phyloP scores from a whole-genome alignment of 768 basidiomycete genomes.

The Obba rivulosa region DNA sequence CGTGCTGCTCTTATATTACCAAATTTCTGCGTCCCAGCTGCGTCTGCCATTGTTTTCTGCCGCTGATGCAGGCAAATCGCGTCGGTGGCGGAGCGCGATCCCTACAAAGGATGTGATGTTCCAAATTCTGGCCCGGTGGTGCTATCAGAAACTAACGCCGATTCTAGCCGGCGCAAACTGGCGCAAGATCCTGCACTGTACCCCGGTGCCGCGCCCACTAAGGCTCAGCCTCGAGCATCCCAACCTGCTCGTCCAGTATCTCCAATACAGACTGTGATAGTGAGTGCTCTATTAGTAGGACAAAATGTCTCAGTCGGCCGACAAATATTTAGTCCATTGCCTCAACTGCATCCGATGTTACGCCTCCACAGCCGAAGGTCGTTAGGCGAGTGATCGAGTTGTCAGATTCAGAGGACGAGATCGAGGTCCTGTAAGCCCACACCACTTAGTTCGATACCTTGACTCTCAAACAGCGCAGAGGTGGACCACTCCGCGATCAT shows the following conservation, averaged over 20 bases:
- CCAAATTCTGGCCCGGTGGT: no score
- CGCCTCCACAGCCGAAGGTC: background rate
- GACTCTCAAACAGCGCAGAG: background rate
- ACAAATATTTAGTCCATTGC: conserved; percentile 7
- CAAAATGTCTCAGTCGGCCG: background rate
- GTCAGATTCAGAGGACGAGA: conserved; percentile 21
- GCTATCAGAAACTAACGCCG: no score
- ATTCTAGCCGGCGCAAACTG: conserved; percentile 10
- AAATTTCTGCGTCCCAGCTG: no score
- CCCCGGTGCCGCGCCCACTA: conserved; percentile 10
- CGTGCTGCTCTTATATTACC: no score
- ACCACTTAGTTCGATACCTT: background rate
- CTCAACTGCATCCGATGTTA: background rate
- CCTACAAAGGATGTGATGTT: no score
- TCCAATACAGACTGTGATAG: conserved; percentile 7
- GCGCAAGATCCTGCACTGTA: conserved; percentile 11
- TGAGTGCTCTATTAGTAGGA: background rate
- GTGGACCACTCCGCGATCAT: conserved; percentile 9
- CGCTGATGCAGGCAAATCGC: no score
- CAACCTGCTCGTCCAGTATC: background rate
- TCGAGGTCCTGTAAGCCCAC: conserved; percentile 1
- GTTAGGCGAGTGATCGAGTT: conserved; percentile 10
- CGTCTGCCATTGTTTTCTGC: no score
- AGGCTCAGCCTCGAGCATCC: background rate
- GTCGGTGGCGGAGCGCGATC: no score